A percentile compares a stretch with the other conserved stretches of the same genome.
phyloP scores from a whole-genome alignment of 1,139 yeast species.

The Pneumocystis canis region DNA sequence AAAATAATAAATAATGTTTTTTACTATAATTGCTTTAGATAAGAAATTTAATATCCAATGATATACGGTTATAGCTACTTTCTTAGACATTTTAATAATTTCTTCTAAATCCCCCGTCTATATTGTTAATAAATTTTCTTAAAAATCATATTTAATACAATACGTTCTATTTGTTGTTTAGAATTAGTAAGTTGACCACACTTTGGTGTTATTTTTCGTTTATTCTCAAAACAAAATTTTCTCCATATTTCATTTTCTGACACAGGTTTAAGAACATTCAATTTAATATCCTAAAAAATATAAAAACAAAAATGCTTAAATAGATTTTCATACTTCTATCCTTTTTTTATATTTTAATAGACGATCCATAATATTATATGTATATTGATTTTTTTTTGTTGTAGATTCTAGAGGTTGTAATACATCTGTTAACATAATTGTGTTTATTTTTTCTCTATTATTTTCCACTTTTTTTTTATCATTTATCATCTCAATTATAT shows the following conservation, averaged over 20 bases:
- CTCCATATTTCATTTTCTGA: constrained; percentile 33
- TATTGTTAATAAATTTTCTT: background rate
- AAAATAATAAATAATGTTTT: no score
- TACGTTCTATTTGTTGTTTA: constrained; percentile 37
- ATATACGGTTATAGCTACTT: constrained; percentile 35
- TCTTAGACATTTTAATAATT: constrained; percentile 35
- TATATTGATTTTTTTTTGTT: constrained; percentile 17
- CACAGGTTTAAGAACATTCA: constrained; percentile 27
- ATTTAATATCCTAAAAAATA: constrained; percentile 36
- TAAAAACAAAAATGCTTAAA: constrained; percentile 17
- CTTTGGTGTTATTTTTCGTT: constrained; percentile 69
- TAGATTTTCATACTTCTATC: constrained; percentile 16
- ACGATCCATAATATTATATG: constrained; percentile 17
- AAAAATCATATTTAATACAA: constrained; percentile 20
- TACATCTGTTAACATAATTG: background rate
- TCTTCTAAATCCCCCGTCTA: constrained; percentile 33
- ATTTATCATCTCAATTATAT: constrained; percentile 9
- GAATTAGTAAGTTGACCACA: constrained; percentile 84
- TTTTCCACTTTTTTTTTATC: constrained; percentile 15
- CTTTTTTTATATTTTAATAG: constrained; percentile 12
- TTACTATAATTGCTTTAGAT: constrained; percentile 57
- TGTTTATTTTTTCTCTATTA: constrained; percentile 8
- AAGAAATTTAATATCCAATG: constrained; percentile 66
- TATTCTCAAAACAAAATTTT: constrained; percentile 31
- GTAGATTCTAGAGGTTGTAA: constrained; percentile 6